These are phyloP conservation scores for Myotisia sp. DNA, from an alignment of 2,329 filamentous ascomycete species.

Conservation along the genomic window DNA sequence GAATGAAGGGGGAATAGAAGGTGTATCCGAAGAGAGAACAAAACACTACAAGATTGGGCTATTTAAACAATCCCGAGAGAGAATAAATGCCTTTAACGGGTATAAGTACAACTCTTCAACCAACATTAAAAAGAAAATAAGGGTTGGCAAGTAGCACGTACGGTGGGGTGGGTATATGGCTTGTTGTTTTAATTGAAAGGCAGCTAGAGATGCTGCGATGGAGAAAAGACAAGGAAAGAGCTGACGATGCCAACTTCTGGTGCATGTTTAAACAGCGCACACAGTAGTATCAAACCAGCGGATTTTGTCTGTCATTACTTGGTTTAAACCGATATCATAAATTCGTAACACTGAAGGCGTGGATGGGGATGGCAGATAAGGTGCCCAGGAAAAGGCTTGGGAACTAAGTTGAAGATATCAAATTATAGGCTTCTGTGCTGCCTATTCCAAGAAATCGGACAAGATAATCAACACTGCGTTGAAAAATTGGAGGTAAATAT, in stretches of 20 bases:
- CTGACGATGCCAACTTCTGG: too few relatives aligned
- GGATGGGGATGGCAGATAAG: neutral
- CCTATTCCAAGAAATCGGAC: constrained; percentile 47
- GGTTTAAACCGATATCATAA: constrained; percentile 4
- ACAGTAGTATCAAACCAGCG: too few relatives aligned
- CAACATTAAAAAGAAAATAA: neutral
- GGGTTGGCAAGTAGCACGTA: neutral
- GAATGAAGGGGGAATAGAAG: too few relatives aligned
- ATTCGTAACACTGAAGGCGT: constrained; percentile 1
- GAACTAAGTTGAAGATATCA: constrained; percentile 18
- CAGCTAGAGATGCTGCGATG: neutral
- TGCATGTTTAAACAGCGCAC: too few relatives aligned
- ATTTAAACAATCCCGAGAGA: too few relatives aligned
- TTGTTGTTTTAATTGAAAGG: neutral
- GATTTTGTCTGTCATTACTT: constrained; percentile 1
- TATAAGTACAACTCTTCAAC: too few relatives aligned
- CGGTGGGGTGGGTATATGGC: neutral
- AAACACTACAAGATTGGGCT: too few relatives aligned
- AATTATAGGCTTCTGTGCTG: constrained; percentile 38
- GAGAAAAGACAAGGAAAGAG: too few relatives aligned
- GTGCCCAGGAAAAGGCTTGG: neutral
- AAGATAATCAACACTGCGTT: constrained; percentile 47
- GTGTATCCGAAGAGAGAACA: too few relatives aligned
- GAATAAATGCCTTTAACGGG: too few relatives aligned
- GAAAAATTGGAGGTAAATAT: neutral